phyloP scores from a whole-genome alignment of 306 rosid species.

The Castanea mollissima region DNA sequence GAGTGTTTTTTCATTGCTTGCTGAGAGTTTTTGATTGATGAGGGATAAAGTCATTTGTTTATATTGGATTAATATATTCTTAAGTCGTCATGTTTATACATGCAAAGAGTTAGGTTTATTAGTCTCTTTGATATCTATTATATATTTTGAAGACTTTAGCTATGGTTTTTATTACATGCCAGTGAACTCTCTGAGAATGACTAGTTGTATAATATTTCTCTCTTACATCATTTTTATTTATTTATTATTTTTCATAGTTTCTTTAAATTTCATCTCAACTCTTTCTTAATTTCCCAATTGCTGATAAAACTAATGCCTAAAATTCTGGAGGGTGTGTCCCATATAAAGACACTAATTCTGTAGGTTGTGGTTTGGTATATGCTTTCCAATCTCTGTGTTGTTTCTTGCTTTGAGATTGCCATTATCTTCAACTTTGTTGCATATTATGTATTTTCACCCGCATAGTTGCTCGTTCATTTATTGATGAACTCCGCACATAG shows the following conservation, averaged over 20 bases:
- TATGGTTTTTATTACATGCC: slow-evolving; percentile 9
- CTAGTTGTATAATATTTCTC: background rate
- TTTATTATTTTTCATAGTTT: background rate
- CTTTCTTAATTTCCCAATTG: background rate
- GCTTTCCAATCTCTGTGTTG: slow-evolving; percentile 12
- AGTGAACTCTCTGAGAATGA: slow-evolving; percentile 1
- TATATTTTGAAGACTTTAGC: background rate
- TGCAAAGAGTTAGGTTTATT: background rate
- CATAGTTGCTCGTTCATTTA: background rate
- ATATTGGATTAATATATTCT: background rate
- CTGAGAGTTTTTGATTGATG: slow-evolving; percentile 10
- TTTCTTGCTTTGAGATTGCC: background rate
- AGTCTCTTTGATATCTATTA: background rate
- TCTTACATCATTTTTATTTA: background rate
- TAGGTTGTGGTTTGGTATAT: background rate
- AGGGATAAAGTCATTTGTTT: background rate
- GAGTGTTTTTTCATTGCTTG: slow-evolving; percentile 10
- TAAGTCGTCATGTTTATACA: background rate
- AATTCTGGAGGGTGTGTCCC: background rate
- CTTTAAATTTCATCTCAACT: background rate
- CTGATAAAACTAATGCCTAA: background rate
- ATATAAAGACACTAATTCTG: too few relatives aligned
- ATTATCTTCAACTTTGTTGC: slow-evolving; percentile 6
- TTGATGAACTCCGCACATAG: slow-evolving; percentile 1
- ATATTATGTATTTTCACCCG: background rate